A percentile compares a stretch with the other conserved stretches of the same genome.
These are phyloP conservation scores for Larix sibirica DNA, from an alignment of 83 land plant genomes.

Conservation along the genomic window DNA sequence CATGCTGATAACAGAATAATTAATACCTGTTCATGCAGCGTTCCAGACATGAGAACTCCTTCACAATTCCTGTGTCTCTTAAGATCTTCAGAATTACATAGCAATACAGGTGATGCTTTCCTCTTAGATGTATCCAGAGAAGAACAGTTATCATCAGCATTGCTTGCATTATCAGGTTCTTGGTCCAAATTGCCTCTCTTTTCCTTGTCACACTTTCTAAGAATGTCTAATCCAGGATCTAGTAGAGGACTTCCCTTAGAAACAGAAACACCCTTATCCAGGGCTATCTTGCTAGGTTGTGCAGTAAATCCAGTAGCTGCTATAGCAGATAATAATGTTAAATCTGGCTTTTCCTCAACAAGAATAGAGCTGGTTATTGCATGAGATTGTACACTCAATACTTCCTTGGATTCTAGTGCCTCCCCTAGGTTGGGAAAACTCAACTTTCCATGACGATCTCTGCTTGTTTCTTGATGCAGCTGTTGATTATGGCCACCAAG, in stretches of 20 bases:
- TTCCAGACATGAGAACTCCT: background rate
- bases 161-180: background rate
- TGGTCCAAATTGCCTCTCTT: background rate
- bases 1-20: background rate
- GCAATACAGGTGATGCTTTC: background rate
- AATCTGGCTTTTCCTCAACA: conserved; percentile 6
- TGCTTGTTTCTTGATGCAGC: background rate
- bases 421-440: background rate
- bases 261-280: background rate
- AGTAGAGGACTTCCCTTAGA: background rate
- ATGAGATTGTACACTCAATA: background rate
- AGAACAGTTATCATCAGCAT: background rate
- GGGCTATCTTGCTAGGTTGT: background rate
- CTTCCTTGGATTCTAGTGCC: background rate
- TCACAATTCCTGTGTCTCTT: background rate
- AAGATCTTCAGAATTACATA: background rate
- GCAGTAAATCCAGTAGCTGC: background rate
- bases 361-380: background rate
- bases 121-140: background rate
- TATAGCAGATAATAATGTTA: background rate
- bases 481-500: background rate
- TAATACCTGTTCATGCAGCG: background rate
- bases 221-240: background rate
- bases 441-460: background rate
- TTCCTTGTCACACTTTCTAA: background rate